phyloP scores from a whole-genome alignment of 495 filamentous ascomycete species.

The Massariosphaeria phaeospora region DNA sequence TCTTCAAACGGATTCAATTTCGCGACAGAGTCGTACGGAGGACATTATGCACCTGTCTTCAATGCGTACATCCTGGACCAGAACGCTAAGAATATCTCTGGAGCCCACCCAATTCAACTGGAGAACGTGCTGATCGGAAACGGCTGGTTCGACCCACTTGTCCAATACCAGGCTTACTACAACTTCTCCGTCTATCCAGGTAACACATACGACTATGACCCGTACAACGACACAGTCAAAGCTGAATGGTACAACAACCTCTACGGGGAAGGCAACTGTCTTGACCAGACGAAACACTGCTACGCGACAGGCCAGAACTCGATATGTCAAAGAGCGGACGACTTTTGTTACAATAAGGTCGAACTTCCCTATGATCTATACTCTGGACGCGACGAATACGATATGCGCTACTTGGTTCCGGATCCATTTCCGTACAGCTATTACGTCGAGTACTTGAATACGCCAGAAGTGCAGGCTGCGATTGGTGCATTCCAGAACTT shows the following conservation, averaged over 20 bases:
- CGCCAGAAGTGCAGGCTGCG: slow-evolving; percentile 50
- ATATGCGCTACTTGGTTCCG: slow-evolving; percentile 52
- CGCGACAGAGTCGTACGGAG: slow-evolving; percentile 48
- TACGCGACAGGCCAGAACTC: slow-evolving; percentile 44
- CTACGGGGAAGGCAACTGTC: slow-evolving; percentile 59
- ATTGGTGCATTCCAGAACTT: slow-evolving; percentile 58
- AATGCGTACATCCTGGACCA: slow-evolving; percentile 61
- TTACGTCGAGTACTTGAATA: slow-evolving; percentile 58
- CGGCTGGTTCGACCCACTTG: slow-evolving; percentile 55
- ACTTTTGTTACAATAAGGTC: slow-evolving; percentile 53
- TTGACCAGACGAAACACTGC: slow-evolving; percentile 53
- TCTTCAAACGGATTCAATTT: slow-evolving; percentile 42
- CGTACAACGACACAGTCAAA: slow-evolving; percentile 32
- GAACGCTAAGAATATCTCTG: slow-evolving; percentile 52
- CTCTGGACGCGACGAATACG: slow-evolving; percentile 55
- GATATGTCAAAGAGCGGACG: slow-evolving; percentile 49
- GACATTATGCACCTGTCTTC: slow-evolving; percentile 51
- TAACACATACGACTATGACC: slow-evolving; percentile 55
- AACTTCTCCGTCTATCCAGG: slow-evolving; percentile 55
- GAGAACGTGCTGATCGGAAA: slow-evolving; percentile 55
- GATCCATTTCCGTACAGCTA: slow-evolving; percentile 60
- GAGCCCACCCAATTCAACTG: slow-evolving; percentile 50
- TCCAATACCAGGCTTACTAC: slow-evolving; percentile 61
- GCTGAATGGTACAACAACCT: slow-evolving; percentile 54
- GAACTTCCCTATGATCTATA: slow-evolving; percentile 51